Percentiles rank a stretch among this genome's conserved stretches.
phyloP scores from a whole-genome alignment of 2,329 filamentous ascomycete genomes.

The Kalaharituber pfeilii region DNA sequence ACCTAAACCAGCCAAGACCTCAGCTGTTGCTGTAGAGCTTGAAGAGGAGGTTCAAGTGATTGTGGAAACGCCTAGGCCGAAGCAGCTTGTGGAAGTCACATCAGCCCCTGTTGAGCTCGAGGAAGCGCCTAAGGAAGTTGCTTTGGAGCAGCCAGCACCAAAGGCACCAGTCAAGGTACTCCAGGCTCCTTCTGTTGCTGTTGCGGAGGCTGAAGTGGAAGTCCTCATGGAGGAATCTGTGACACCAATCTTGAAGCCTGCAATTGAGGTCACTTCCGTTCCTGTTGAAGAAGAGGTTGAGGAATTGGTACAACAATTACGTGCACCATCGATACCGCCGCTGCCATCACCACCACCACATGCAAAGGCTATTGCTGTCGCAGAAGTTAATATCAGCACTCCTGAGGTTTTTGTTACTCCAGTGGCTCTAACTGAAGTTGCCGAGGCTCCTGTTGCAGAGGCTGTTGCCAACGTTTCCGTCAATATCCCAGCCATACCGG shows the following conservation, averaged over 20 bases:
- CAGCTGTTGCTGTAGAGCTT: no score
- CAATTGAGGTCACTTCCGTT: background rate
- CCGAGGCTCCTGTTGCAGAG: background rate
- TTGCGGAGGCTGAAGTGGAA: background rate
- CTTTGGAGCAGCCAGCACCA: background rate
- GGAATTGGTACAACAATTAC: background rate
- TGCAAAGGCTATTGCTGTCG: background rate
- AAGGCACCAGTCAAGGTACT: background rate
- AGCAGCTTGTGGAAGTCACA: background rate
- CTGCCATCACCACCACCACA: background rate
- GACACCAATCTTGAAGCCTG: background rate
- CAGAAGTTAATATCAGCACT: background rate
- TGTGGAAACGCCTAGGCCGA: background rate
- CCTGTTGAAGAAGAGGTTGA: background rate
- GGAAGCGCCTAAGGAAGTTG: background rate
- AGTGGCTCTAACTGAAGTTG: background rate
- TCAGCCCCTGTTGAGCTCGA: background rate
- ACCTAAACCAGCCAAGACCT: no score
- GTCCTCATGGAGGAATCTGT: background rate
- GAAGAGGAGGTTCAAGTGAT: no score
- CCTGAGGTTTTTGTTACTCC: background rate
- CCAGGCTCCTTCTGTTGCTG: background rate
- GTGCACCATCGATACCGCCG: background rate
- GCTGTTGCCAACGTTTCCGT: no score
- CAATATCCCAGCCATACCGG: no score